These are phyloP conservation scores for Dendryphion nanum DNA, from an alignment of 2,329 filamentous ascomycete genomes.

Conservation along the genomic window DNA sequence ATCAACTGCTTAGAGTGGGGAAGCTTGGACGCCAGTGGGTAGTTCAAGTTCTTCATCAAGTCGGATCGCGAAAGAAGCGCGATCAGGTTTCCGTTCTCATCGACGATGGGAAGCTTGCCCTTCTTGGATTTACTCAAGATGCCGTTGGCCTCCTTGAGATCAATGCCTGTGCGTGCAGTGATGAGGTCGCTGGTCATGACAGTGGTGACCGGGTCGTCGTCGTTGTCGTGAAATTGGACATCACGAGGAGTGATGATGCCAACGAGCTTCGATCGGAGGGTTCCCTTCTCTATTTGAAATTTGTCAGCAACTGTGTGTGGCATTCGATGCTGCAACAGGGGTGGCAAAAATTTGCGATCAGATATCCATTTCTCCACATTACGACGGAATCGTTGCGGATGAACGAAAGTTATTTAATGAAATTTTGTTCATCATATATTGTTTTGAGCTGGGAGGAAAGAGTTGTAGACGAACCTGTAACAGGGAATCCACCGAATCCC, in stretches of 20 bases:
- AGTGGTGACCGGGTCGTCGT: slow-evolving; percentile 69
- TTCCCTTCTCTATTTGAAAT: slow-evolving; percentile 70
- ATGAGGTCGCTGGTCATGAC: slow-evolving; percentile 97
- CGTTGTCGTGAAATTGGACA: slow-evolving; percentile 89
- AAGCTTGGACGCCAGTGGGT: slow-evolving; percentile 93
- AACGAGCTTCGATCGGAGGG: slow-evolving; percentile 90
- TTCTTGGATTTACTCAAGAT: slow-evolving; percentile 96
- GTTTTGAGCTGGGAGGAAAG: too few species aligned
- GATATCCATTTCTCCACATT: slow-evolving; percentile 70
- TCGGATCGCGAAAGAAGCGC: slow-evolving; percentile 62
- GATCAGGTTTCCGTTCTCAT: slow-evolving; percentile 74
- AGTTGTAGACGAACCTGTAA: slow-evolving; percentile 89
- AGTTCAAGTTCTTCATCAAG: slow-evolving; percentile 97
- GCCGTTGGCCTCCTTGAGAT: slow-evolving; percentile 82
- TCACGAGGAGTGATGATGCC: slow-evolving; percentile 98
- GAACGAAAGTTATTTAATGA: slow-evolving; percentile 98
- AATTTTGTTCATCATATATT: slow-evolving; percentile 68
- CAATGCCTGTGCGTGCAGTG: slow-evolving; percentile 81
- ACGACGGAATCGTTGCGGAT: slow-evolving; percentile 90
- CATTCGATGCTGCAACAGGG: slow-evolving; percentile 4
- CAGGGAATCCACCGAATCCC: slow-evolving; percentile 97
- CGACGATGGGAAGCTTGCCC: slow-evolving; percentile 93
- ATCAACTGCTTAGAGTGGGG: slow-evolving; percentile 97
- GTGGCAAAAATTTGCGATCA: slow-evolving; percentile 38
- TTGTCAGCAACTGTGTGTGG: slow-evolving; percentile 17